Conservation (phyloP, 495 filamentous ascomycete species). For the Penicillium riverlandense region DNA sequence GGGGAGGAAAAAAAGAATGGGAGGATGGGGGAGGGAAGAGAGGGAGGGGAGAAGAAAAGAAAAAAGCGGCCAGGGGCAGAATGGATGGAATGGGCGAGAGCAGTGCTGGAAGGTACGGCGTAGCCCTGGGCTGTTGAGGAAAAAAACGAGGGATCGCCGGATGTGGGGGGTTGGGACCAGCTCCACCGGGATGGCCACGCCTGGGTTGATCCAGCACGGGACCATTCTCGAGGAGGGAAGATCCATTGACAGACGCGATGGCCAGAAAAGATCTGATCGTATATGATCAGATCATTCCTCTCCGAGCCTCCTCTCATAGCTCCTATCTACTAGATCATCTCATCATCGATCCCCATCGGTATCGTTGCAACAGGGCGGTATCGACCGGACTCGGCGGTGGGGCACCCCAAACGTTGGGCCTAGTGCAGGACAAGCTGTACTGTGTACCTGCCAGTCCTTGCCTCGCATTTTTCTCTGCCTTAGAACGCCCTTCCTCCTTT, state of each 20-base stretch:
- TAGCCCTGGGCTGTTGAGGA: constrained; percentile 25
- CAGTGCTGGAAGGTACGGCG: constrained; percentile 29
- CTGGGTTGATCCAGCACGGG: no score
- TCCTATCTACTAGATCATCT: no score
- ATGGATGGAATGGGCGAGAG: constrained; percentile 10
- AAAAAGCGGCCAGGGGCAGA: constrained; percentile 8
- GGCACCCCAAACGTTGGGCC: not conserved
- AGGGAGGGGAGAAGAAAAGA: constrained; percentile 8
- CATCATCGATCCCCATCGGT: no score
- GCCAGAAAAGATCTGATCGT: no score
- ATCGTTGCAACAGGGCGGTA: no score
- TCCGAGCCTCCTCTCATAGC: no score
- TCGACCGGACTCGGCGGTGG: not conserved
- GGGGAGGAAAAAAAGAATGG: constrained; percentile 6
- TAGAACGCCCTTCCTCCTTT: constrained; percentile 9
- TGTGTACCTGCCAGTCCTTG: constrained; percentile 27
- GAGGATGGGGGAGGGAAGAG: constrained; percentile 10
- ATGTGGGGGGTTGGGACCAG: constrained; percentile 5
- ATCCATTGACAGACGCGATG: no score
- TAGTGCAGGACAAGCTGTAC: constrained; percentile 21
- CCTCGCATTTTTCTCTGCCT: constrained; percentile 16
- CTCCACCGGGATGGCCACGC: not conserved
- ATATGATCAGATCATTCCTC: no score
- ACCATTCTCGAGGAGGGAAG: no score
- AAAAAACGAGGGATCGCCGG: not conserved